A percentile compares a stretch with the other conserved stretches of the same genome.
Evolutionary conservation across 2,329 filamentous ascomycete genomes (phyloP).

Genomic region (Phialophora chinensis): DNA sequence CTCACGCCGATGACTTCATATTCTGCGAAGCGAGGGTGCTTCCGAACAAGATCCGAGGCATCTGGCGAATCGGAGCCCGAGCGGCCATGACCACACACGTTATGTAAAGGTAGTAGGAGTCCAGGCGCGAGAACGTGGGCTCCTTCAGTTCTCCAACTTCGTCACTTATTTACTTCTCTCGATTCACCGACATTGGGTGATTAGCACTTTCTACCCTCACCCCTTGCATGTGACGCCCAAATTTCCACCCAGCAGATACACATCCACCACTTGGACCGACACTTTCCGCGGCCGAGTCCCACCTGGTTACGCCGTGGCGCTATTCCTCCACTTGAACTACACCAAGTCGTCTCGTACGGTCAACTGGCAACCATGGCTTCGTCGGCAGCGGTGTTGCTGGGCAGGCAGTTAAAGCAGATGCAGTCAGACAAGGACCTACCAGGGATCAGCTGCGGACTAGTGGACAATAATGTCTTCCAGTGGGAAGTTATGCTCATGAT

Average conservation of each 20-base stretch:
- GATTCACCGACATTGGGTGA: neutral
- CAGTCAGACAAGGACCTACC: constrained; percentile 88
- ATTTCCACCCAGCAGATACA: neutral
- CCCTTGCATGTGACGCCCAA: neutral
- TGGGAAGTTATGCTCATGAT: constrained; percentile 99
- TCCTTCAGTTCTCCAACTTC: neutral
- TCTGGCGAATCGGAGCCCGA: constrained; percentile 8
- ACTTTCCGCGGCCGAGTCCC: neutral
- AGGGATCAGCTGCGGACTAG: constrained; percentile 89
- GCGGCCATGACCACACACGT: neutral
- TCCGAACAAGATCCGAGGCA: neutral
- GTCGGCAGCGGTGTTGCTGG: constrained; percentile 74
- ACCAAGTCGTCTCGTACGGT: neutral
- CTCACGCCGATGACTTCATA: neutral
- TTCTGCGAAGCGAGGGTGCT: neutral
- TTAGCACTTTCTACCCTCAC: neutral
- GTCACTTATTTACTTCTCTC: neutral
- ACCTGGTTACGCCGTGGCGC: too few species aligned
- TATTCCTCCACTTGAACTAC: neutral
- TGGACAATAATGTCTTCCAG: constrained; percentile 87
- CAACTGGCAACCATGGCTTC: constrained; percentile 40
- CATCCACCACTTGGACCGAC: neutral
- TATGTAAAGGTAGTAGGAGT: neutral
- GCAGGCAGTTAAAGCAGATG: constrained; percentile 91
- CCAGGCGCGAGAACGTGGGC: neutral